Percentiles rank a stretch among this genome's conserved stretches.
These are phyloP conservation scores for Mucor velutinosus DNA, from an alignment of 371 early-diverging fungal species.

Conservation along the genomic window DNA sequence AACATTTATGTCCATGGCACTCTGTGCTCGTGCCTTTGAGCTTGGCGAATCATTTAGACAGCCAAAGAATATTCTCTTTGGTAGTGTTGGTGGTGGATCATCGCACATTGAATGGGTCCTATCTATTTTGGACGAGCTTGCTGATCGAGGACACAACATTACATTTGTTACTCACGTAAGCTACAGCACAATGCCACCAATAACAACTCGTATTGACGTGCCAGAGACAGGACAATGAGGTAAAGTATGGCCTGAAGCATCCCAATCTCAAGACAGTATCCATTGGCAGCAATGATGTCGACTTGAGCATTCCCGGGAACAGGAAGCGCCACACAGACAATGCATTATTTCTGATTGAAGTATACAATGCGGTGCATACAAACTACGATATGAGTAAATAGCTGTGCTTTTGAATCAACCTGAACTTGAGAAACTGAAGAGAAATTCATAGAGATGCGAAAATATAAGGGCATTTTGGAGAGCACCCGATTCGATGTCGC, in stretches of 20 bases:
- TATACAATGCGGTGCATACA: not conserved
- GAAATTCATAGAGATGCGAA: not conserved
- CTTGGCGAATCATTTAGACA: constrained; percentile 5
- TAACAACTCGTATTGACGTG: not conserved
- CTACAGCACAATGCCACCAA: not conserved
- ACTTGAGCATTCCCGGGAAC: not conserved
- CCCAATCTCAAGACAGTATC: constrained; percentile 13
- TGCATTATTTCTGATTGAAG: not conserved
- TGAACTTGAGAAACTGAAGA: not conserved
- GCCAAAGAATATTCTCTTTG: constrained; percentile 16
- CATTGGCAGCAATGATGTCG: not conserved
- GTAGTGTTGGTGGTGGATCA: constrained; percentile 10
- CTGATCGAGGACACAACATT: constrained; percentile 18
- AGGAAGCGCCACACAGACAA: not conserved
- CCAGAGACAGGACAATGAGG: constrained; percentile 10
- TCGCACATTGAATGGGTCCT: constrained; percentile 26
- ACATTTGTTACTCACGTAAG: constrained; percentile 19
- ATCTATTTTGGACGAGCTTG: constrained; percentile 14
- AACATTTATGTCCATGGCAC: not conserved
- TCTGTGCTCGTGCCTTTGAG: not conserved
- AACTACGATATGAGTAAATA: not conserved
- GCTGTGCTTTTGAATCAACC: not conserved
- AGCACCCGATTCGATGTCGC: constrained; percentile 10
- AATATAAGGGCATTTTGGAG: not conserved
- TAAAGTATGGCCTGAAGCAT: constrained; percentile 17